These are phyloP conservation scores for Apiosordaria backusii DNA, from an alignment of 495 filamentous ascomycete genomes.

Conservation along the genomic window DNA sequence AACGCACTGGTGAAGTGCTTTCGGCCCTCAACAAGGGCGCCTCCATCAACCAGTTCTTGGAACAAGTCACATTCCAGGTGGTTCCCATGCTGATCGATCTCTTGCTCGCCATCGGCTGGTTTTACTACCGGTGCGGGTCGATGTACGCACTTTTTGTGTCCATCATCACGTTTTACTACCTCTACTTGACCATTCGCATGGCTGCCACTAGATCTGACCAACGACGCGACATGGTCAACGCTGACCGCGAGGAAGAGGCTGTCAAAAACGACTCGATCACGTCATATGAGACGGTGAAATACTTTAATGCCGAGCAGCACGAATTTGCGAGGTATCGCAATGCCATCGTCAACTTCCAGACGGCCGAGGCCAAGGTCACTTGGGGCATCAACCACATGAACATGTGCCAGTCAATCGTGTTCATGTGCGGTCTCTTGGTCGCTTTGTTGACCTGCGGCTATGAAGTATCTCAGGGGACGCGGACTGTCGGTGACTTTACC, in stretches of 20 bases:
- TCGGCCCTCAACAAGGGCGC: slow-evolving; percentile 93
- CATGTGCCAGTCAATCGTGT: slow-evolving; percentile 87
- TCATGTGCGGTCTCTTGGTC: slow-evolving; percentile 82
- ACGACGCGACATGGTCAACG: slow-evolving; percentile 88
- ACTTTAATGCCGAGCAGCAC: slow-evolving; percentile 94
- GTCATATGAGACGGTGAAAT: slow-evolving; percentile 98
- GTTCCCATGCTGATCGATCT: slow-evolving; percentile 93
- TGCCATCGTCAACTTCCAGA: slow-evolving; percentile 78
- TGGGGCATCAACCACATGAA: slow-evolving; percentile 91
- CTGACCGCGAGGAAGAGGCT: slow-evolving; percentile 89
- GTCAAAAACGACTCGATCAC: slow-evolving; percentile 98
- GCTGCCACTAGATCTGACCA: slow-evolving; percentile 90
- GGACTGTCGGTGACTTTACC: slow-evolving; percentile 75
- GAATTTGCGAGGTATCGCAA: slow-evolving; percentile 83
- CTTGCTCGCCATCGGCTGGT: slow-evolving; percentile 79
- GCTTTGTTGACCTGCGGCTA: slow-evolving; percentile 69
- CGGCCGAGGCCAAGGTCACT: slow-evolving; percentile 80
- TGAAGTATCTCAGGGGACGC: slow-evolving; percentile 72
- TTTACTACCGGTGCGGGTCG: slow-evolving; percentile 73
- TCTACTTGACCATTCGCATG: slow-evolving; percentile 93
- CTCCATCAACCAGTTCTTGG: slow-evolving; percentile 94
- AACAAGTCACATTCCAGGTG: slow-evolving; percentile 92
- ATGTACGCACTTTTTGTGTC: slow-evolving; percentile 91
- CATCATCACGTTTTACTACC: slow-evolving; percentile 91
- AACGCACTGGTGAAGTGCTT: slow-evolving; percentile 93